Evolutionary conservation across 148 eudicot genomes (phyloP), one percentile per base, ranked within the genome.

Genomic region (Amaranthus hypochondriacus): DNA sequence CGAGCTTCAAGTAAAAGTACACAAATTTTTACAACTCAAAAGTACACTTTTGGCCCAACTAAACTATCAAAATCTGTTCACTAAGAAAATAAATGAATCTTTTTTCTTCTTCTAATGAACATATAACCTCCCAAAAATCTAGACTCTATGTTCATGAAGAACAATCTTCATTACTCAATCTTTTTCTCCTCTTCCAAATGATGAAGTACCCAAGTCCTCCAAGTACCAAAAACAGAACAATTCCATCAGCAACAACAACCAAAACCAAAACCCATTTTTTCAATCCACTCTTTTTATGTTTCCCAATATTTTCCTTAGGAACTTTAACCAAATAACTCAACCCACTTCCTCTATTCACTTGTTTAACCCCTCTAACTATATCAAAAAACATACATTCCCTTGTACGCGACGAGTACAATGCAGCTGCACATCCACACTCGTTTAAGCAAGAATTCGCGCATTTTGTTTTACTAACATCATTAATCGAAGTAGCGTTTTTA

Each of bases 351-450:
- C 54, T 49, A 6, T 70, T 70, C 28, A 81, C 85, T 50, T 86
- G 83, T 68, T 86, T 92, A 48, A 89, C 86, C 56, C 99, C 99
- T 70, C 81, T 81, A 0, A 84, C 92, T 14, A 84, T 48, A 60
- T 74, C 85, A 79, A 86, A 96, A 48, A 87, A 42, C 85, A 51
- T 78, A 53, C 99, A 96, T 50, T 86, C 86, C 61, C 72, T 56
- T 9, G 12, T 60, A 0, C 39, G 46, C 0, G 62, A 49, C 48
- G 77, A 62, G 57, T 89, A 87, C 62, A 86, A 81, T 42, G 89
- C 97, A 53, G 96, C 88, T 46, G 68, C 74, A 81, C 99, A 96
- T 3, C 56, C 52, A 56, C 99, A 96, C 64, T 90, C 94, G 54
- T 83, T 81, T 65, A 86, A 65, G 68, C 97, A 96, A 64, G 70